Evolutionary conservation across 495 filamentous ascomycete genomes (phyloP).

Genomic region (Zalerion maritima): DNA sequence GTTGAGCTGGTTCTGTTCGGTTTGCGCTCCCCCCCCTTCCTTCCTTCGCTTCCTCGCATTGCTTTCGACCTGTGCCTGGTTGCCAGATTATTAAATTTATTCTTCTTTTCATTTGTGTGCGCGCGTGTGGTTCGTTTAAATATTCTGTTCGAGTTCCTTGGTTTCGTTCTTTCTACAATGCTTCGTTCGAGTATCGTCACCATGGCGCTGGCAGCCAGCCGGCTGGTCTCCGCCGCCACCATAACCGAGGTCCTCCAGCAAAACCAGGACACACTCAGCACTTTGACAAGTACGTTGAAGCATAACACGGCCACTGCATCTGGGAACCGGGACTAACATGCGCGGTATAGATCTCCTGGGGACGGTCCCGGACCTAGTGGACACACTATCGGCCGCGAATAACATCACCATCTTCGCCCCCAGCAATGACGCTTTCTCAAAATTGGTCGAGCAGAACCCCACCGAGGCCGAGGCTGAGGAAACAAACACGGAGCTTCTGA

Average conservation of each 20-base stretch:
- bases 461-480: conserved; percentile 18
- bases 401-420: conserved; percentile 44
- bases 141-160: too few species aligned
- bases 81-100: too few species aligned
- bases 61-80: too few species aligned
- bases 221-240: conserved; percentile 18
- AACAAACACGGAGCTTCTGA: conserved; percentile 21
- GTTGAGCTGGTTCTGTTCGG: too few species aligned
- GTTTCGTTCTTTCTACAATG: too few species aligned
- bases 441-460: conserved; percentile 19
- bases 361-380: conserved; percentile 17
- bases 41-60: too few species aligned
- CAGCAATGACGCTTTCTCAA: conserved; percentile 32
- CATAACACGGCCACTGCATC: neutral
- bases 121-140: too few species aligned
- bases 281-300: conserved; percentile 18
- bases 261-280: conserved; percentile 21
- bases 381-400: conserved; percentile 12
- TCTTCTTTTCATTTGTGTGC: too few species aligned
- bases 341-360: conserved; percentile 14
- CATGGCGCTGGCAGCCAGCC: too few species aligned
- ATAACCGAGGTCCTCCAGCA: conserved; percentile 17
- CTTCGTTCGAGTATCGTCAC: too few species aligned
- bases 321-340: neutral
- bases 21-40: too few species aligned